These are phyloP conservation scores for Sclerotinia nivalis DNA, from an alignment of 2,329 filamentous ascomycete genomes.

Conservation along the genomic window DNA sequence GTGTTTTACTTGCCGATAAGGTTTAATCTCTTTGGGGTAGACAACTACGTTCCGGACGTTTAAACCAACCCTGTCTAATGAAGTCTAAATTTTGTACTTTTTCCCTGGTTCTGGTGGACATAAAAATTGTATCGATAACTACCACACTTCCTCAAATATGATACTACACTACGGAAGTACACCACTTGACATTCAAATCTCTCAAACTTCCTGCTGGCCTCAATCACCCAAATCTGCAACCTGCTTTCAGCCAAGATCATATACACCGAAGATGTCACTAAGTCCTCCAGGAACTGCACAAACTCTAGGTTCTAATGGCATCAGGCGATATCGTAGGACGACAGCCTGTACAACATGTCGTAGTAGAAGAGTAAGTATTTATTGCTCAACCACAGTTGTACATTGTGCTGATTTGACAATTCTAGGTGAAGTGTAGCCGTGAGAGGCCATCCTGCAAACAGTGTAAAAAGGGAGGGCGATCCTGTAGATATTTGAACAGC, in stretches of 20 bases:
- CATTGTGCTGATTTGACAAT: neutral
- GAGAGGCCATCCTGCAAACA: slow-evolving; percentile 12
- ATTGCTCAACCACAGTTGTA: neutral
- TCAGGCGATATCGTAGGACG: slow-evolving; percentile 15
- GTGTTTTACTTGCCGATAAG: neutral
- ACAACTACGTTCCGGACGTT: neutral
- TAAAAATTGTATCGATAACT: neutral
- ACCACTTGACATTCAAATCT: neutral
- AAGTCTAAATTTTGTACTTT: neutral
- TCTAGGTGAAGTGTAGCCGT: slow-evolving; percentile 18
- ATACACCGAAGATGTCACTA: neutral
- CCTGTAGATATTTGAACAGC: slow-evolving; percentile 19
- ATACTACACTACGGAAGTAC: neutral
- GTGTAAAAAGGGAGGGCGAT: slow-evolving; percentile 8
- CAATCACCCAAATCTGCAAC: neutral
- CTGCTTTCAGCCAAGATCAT: slow-evolving; percentile 2
- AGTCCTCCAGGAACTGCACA: neutral
- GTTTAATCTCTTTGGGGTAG: neutral
- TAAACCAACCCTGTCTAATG: neutral
- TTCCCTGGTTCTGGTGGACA: neutral
- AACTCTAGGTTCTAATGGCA: slow-evolving; percentile 4
- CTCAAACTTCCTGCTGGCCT: neutral
- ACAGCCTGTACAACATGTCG: slow-evolving; percentile 19
- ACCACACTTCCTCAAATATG: neutral
- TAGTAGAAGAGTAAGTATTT: slow-evolving; percentile 8